A percentile compares a stretch with the other conserved stretches of the same genome.
These are phyloP conservation scores for Wickerhamomyces mucosus DNA, from an alignment of 805 yeast genomes.

Conservation along the genomic window DNA sequence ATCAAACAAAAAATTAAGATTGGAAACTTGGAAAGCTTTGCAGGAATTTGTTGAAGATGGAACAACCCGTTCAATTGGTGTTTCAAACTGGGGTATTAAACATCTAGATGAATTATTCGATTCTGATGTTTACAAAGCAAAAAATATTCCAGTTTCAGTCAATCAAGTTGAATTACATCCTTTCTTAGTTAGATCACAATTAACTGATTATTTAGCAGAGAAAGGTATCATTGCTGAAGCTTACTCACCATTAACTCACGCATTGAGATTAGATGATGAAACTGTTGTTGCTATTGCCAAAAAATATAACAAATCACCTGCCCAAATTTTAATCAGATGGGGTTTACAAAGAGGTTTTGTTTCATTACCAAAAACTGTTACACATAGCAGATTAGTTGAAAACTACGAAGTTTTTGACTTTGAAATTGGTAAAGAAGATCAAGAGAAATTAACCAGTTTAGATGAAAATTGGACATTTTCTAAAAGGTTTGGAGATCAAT, in stretches of 20 bases:
- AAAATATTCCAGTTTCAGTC: conserved; percentile 63
- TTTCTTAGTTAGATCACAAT: conserved; percentile 4
- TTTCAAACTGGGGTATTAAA: conserved; percentile 55
- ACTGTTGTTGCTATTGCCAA: conserved; percentile 38
- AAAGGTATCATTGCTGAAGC: conserved; percentile 49
- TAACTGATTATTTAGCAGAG: conserved; percentile 33
- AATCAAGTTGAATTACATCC: conserved; percentile 76
- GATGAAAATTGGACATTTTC: background rate
- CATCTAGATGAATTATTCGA: conserved; percentile 49
- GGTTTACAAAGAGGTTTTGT: conserved; percentile 59
- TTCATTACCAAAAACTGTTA: conserved; percentile 59
- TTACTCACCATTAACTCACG: conserved; percentile 69
- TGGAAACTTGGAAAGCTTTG: conserved; percentile 63
- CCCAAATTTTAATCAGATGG: conserved; percentile 65
- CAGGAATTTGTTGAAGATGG: conserved; percentile 59
- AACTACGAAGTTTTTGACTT: conserved; percentile 50
- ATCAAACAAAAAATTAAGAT: conserved; percentile 35
- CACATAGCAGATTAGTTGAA: conserved; percentile 36
- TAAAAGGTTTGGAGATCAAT: background rate
- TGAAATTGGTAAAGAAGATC: conserved; percentile 29
- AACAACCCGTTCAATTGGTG: conserved; percentile 58
- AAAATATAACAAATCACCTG: conserved; percentile 39
- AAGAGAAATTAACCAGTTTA: background rate
- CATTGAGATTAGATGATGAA: conserved; percentile 44
- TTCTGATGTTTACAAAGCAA: conserved; percentile 41